Percentiles rank a stretch among this genome's conserved stretches.
Conservation (phyloP, 2,329 filamentous ascomycete species). For the Hymenoscyphus linearis region DNA sequence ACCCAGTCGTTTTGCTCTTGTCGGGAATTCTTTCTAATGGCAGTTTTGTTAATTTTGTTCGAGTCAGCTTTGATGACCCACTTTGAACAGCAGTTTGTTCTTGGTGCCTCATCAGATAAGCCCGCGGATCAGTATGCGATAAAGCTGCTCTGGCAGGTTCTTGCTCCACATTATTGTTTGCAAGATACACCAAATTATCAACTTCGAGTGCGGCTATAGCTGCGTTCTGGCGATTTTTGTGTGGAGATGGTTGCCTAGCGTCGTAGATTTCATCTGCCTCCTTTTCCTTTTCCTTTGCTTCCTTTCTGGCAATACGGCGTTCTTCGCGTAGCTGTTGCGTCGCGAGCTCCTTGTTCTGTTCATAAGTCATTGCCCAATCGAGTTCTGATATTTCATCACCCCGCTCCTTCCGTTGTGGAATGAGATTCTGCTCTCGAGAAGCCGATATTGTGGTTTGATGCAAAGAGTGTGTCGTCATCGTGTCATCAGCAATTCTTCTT, state of each 20-base stretch:
- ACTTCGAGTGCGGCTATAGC: conserved; percentile 23
- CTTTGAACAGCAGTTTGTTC: conserved; percentile 16
- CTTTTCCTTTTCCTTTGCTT: conserved; percentile 4
- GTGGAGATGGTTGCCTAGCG: conserved; percentile 20
- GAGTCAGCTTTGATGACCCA: conserved; percentile 18
- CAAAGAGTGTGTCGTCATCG: conserved; percentile 5
- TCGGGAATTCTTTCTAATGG: conserved; percentile 28
- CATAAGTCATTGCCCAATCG: conserved; percentile 32
- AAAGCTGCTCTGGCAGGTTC: conserved; percentile 19
- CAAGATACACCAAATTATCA: neutral
- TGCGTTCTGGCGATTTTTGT: conserved; percentile 29
- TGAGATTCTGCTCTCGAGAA: conserved; percentile 1
- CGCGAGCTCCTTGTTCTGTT: conserved; percentile 28
- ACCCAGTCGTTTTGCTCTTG: conserved; percentile 17
- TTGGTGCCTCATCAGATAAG: conserved; percentile 30
- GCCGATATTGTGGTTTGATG: conserved; percentile 18
- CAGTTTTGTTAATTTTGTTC: conserved; percentile 26
- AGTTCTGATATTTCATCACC: conserved; percentile 19
- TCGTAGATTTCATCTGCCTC: neutral
- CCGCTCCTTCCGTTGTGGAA: neutral
- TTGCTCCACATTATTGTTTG: conserved; percentile 4
- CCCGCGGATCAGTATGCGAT: conserved; percentile 28
- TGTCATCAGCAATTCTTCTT: conserved; percentile 6
- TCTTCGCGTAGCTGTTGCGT: conserved; percentile 28
- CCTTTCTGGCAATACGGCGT: conserved; percentile 14